Base-by-base conservation (phyloP, 768 basidiomycete species). In the Astraeus odoratus region DNA sequence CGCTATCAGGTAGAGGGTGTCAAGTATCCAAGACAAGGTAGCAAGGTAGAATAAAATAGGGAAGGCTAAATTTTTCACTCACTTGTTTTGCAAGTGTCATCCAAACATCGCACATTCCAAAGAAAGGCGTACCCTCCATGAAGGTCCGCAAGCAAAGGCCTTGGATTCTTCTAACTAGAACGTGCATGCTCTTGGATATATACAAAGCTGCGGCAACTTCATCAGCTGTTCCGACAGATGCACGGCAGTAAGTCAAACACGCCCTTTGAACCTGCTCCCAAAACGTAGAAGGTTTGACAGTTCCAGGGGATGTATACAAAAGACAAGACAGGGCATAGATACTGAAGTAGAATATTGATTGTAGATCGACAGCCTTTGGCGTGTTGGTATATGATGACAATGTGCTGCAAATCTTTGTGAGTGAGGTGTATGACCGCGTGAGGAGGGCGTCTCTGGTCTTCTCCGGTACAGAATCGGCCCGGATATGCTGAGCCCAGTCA, bases 41-140 rank as follows among this genome's bases (percentile, higher is more conserved):
- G 18, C 26, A 33, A 30, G 10, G 12, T 15, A 31, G 27, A 20
- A 31, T 52, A 23, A 44, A 44, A 13, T 20, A 19, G 22, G 40
- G 39, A 24, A 5, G 22, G 10, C 34, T 19, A 16, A 13, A 8
- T 29, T 24, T 24, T 18, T 6, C 27, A 61, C 71, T 46, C 39
- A 83, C 87, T 67, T 71, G 71, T 54, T 76, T 77, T 0, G 86
- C 84, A 51, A 87, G 76, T 16, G 64, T 67, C 52, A 78, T 72
- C 80, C 87, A 87, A 43, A 76, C 78, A 51, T 89, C 84, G 57
- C 85, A 87, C 58, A 84, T 76, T 7, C 68, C 67, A 12, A 77
- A 49, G 54, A 84, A 90, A 1, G 72, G 68, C 38, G 64, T 70
- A 3, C 78, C 78, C 13, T 60, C 60, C 44, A 77, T 51, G 50